Conservation (phyloP, 2,329 filamentous ascomycete species). For the Hymenoscyphus fraxineus region DNA sequence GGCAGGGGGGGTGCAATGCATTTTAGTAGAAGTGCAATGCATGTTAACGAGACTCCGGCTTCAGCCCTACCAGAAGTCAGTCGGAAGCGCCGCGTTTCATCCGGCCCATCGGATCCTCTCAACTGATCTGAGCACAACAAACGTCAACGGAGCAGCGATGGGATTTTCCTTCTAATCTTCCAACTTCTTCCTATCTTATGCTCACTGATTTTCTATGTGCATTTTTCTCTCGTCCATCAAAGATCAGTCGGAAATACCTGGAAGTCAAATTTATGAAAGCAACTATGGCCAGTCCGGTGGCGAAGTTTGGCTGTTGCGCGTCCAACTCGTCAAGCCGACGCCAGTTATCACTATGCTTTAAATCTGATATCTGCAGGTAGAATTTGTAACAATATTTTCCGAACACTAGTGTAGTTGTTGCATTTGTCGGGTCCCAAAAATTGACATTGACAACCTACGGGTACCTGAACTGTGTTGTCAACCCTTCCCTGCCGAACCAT, state of each 20-base stretch:
- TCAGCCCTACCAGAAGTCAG: background rate
- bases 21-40: too few relatives aligned
- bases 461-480: background rate
- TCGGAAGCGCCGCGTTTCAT: slow-evolving; percentile 1
- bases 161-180: background rate
- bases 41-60: background rate
- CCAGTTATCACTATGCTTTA: background rate
- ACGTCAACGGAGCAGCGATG: background rate
- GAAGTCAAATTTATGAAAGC: background rate
- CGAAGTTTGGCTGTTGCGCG: background rate
- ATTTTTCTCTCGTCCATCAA: background rate
- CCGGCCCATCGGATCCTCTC: background rate
- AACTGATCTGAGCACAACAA: background rate
- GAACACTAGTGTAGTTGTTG: background rate
- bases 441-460: background rate
- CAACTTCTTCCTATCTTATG: background rate
- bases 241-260: too few relatives aligned
- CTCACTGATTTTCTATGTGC: background rate
- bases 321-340: background rate
- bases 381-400: background rate
- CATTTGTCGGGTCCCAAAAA: too few relatives aligned
- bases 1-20: too few relatives aligned
- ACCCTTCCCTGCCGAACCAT: background rate
- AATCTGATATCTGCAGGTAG: background rate
- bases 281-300: background rate